phyloP scores from a whole-genome alignment of 441 rosid species.

The Eutrema salsugineum region DNA sequence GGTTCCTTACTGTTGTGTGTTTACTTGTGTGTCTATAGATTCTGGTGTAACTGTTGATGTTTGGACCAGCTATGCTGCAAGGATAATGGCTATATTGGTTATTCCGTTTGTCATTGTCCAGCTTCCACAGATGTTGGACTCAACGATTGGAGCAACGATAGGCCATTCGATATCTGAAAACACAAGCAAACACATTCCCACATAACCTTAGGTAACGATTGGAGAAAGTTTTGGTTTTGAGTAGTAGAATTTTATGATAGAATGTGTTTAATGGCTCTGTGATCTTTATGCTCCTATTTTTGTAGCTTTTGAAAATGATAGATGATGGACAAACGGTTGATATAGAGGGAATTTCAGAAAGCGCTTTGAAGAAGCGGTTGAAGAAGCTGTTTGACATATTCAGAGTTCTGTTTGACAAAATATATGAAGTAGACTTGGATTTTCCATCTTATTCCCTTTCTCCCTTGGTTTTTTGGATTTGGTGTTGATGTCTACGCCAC shows the following conservation, averaged over 20 bases:
- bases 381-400: conserved; percentile 53
- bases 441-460: background rate
- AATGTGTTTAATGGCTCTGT: too few relatives aligned
- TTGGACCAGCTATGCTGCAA: conserved; percentile 90
- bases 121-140: conserved; percentile 62
- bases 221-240: too few relatives aligned
- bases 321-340: conserved; percentile 96
- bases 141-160: too few relatives aligned
- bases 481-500: too few relatives aligned
- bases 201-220: conserved; percentile 46
- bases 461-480: background rate
- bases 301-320: conserved; percentile 81
- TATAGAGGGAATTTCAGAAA: conserved; percentile 76
- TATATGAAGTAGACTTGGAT: background rate
- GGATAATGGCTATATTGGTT: conserved; percentile 79
- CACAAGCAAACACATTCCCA: too few relatives aligned
- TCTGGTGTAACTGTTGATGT: conserved; percentile 87
- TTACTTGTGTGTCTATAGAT: conserved; percentile 40
- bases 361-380: conserved; percentile 52
- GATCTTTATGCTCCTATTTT: background rate
- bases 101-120: conserved; percentile 88
- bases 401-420: background rate
- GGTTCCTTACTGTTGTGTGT: background rate
- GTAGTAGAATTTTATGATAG: too few relatives aligned
- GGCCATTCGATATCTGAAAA: too few relatives aligned